Conservation (phyloP, 805 yeast genomes). For the Wickerhamiella parazyma region DNA sequence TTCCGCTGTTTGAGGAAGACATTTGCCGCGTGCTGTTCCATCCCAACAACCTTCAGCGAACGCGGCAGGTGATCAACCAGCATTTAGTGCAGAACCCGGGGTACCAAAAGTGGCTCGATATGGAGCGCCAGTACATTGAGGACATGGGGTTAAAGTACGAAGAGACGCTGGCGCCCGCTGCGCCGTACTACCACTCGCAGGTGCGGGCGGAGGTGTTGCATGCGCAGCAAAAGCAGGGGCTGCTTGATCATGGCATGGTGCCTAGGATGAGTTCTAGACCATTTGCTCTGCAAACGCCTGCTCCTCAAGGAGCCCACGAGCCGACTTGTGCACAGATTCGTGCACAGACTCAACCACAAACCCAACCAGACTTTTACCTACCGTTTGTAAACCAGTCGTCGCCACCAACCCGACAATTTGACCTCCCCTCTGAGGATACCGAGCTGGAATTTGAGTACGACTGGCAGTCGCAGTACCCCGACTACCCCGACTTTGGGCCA, state of each 20-base stretch:
- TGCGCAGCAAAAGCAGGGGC: background rate
- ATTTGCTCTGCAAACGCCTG: too few species aligned
- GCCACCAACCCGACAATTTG: too few species aligned
- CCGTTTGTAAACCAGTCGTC: too few species aligned
- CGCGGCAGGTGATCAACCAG: constrained; percentile 25
- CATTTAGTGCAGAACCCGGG: constrained; percentile 21
- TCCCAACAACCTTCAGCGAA: constrained; percentile 24
- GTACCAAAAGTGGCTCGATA: constrained; percentile 14
- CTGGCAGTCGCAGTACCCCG: background rate
- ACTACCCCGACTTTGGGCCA: background rate
- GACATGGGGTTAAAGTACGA: too few species aligned
- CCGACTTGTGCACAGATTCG: background rate
- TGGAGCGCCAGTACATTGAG: background rate
- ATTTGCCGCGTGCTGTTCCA: constrained; percentile 23
- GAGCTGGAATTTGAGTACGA: background rate
- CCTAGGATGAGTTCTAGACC: too few species aligned
- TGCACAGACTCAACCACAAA: background rate
- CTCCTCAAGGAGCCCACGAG: too few species aligned
- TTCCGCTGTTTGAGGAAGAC: constrained; percentile 18
- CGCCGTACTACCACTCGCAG: background rate
- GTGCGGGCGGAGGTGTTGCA: background rate
- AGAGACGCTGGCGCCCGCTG: background rate
- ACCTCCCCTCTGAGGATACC: too few species aligned
- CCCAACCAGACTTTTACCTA: too few species aligned
- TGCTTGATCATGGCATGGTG: too few species aligned